These are phyloP conservation scores for Penicillium digitatum DNA, from an alignment of 2,329 filamentous ascomycete genomes.

Conservation along the genomic window DNA sequence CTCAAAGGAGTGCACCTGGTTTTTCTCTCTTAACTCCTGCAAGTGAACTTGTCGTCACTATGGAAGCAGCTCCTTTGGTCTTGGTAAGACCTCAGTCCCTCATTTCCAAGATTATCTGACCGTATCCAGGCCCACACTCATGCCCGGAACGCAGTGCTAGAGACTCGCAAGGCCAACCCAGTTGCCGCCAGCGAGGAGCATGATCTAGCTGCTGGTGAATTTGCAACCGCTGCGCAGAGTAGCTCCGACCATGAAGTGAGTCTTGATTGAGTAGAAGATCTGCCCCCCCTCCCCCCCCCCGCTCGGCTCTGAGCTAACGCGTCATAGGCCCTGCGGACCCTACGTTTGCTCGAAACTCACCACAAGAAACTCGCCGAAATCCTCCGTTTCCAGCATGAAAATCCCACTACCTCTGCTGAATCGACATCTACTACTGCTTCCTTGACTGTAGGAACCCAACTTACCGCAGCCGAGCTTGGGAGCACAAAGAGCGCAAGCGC, in stretches of 20 bases:
- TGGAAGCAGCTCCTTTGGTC: conserved; percentile 68
- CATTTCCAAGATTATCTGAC: conserved; percentile 7
- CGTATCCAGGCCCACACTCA: conserved; percentile 72
- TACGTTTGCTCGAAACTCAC: conserved; percentile 81
- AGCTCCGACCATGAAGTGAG: conserved; percentile 60
- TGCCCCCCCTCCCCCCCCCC: neutral
- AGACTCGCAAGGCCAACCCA: conserved; percentile 64
- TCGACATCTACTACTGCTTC: conserved; percentile 7
- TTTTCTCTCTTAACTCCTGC: neutral
- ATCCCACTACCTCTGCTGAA: conserved; percentile 35
- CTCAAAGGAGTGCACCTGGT: neutral
- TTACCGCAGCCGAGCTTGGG: conserved; percentile 16
- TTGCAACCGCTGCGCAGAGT: conserved; percentile 71
- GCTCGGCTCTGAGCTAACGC: conserved; percentile 4
- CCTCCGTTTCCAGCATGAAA: conserved; percentile 64
- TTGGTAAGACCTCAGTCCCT: conserved; percentile 46
- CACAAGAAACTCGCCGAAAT: conserved; percentile 79
- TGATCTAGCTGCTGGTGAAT: conserved; percentile 80
- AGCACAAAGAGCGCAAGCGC: conserved; percentile 23
- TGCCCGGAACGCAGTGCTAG: conserved; percentile 75
- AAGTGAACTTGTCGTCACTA: conserved; percentile 32
- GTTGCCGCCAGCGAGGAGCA: conserved; percentile 84
- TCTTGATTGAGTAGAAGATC: neutral
- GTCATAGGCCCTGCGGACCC: conserved; percentile 66
- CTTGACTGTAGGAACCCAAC: conserved; percentile 15